A percentile compares a stretch with the other conserved stretches of the same genome.
Conservation (phyloP, 805 yeast species). For the Nakazawaea pomicola region DNA sequence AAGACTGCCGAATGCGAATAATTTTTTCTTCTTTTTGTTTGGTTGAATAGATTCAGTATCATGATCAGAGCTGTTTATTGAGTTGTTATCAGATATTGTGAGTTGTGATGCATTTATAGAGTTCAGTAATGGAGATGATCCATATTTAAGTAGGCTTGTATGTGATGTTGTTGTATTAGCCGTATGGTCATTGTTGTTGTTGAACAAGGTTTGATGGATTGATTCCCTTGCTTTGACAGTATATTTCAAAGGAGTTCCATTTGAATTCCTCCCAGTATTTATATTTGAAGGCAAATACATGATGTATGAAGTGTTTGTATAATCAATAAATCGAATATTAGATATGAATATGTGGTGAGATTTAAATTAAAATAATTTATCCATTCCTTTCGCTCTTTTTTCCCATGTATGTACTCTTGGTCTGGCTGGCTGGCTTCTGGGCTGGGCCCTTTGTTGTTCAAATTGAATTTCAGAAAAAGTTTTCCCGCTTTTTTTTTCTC, state of each 20-base stretch:
- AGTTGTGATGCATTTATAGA: constrained; percentile 14
- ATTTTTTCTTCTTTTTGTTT: constrained; percentile 11
- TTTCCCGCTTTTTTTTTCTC: too few species aligned
- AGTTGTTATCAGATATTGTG: not conserved
- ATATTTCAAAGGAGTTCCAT: constrained; percentile 12
- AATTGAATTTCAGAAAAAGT: too few species aligned
- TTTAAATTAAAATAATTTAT: too few species aligned
- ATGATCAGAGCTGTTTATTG: not conserved
- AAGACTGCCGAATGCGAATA: constrained; percentile 1
- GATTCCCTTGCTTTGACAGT: constrained; percentile 11
- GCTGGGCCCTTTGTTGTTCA: too few species aligned
- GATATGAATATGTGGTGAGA: too few species aligned
- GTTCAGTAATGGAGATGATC: constrained; percentile 25
- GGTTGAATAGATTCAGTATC: constrained; percentile 6
- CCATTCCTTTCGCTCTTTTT: too few species aligned
- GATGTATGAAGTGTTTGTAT: not conserved
- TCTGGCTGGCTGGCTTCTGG: too few species aligned
- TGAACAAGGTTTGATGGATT: constrained; percentile 11
- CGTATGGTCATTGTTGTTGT: constrained; percentile 1
- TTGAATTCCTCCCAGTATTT: constrained; percentile 6
- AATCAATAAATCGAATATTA: too few species aligned
- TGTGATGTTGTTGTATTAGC: not conserved
- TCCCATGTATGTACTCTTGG: too few species aligned
- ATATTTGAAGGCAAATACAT: constrained; percentile 13
- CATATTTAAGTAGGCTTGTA: constrained; percentile 20